These are phyloP conservation scores for Saccharomycopsis sp. DNA, from an alignment of 805 yeast genomes.

Conservation along the genomic window DNA sequence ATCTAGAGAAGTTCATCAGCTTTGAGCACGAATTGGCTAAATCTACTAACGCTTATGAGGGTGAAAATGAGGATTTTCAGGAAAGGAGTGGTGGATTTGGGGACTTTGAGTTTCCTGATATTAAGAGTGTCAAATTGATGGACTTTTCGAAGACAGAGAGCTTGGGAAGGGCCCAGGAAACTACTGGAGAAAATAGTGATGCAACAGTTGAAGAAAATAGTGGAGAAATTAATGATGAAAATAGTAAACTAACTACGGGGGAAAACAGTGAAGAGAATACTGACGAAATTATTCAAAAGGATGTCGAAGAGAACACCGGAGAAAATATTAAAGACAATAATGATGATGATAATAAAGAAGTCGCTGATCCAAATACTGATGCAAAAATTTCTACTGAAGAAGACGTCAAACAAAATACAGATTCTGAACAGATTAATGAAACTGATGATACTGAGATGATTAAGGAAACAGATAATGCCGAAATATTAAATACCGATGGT, in stretches of 20 bases:
- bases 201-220: not conserved
- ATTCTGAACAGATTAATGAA: too few relatives aligned
- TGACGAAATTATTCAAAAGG: not conserved
- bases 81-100: not conserved
- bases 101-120: not conserved
- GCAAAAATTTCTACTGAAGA: too few relatives aligned
- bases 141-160: not conserved
- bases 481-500: too few relatives aligned
- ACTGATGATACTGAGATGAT: too few relatives aligned
- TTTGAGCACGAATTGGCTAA: not conserved
- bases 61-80: not conserved
- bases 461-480: too few relatives aligned
- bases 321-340: not conserved
- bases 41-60: not conserved
- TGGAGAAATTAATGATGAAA: not conserved
- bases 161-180: too few relatives aligned
- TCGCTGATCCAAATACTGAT: not conserved
- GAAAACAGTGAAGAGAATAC: not conserved
- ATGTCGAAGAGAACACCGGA: not conserved
- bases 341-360: not conserved
- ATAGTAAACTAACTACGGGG: not conserved
- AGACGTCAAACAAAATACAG: too few relatives aligned
- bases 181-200: not conserved
- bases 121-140: not conserved
- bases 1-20: not conserved